A percentile compares a stretch with the other conserved stretches of the same genome.
Evolutionary conservation across 176 grass and related monocot genomes (phyloP).

Genomic region (Musa troglodytarum): DNA sequence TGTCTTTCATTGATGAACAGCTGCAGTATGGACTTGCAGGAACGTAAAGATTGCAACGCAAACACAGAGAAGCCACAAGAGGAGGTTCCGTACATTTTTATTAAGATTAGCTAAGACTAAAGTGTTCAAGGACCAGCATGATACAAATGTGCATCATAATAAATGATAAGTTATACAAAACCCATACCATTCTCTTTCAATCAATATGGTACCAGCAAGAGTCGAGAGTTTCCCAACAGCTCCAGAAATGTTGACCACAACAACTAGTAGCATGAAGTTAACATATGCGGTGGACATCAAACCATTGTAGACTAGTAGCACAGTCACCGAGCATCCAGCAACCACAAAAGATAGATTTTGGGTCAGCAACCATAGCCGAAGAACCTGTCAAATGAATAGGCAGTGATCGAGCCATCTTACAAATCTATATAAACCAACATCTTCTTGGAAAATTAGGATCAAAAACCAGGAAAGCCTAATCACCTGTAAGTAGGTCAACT

Average conservation of each 20-base stretch:
- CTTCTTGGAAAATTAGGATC: not conserved
- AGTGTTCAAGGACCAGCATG: not conserved
- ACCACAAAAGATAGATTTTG: conserved; percentile 66
- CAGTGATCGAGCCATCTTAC: not conserved
- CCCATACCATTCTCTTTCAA: conserved; percentile 81
- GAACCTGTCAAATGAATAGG: conserved; percentile 34
- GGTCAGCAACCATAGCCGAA: conserved; percentile 51
- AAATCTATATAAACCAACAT: not conserved
- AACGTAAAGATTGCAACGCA: too few relatives aligned
- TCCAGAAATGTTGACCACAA: conserved; percentile 59
- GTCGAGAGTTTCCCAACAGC: conserved; percentile 72
- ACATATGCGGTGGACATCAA: conserved; percentile 35
- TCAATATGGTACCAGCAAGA: conserved; percentile 78
- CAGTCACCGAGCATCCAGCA: conserved; percentile 47
- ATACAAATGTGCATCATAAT: not conserved
- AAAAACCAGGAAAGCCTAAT: not conserved
- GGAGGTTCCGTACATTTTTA: not conserved
- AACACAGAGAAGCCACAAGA: too few relatives aligned
- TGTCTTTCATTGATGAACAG: too few relatives aligned
- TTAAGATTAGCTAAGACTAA: not conserved
- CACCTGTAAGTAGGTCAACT: conserved; percentile 68
- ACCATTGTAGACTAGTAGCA: conserved; percentile 33
- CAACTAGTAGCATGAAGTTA: conserved; percentile 40
- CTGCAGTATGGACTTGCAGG: too few relatives aligned
- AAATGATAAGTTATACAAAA: too few relatives aligned